Evolutionary conservation across 208 protist species (phyloP).

Genomic region (Leishmania major): DNA sequence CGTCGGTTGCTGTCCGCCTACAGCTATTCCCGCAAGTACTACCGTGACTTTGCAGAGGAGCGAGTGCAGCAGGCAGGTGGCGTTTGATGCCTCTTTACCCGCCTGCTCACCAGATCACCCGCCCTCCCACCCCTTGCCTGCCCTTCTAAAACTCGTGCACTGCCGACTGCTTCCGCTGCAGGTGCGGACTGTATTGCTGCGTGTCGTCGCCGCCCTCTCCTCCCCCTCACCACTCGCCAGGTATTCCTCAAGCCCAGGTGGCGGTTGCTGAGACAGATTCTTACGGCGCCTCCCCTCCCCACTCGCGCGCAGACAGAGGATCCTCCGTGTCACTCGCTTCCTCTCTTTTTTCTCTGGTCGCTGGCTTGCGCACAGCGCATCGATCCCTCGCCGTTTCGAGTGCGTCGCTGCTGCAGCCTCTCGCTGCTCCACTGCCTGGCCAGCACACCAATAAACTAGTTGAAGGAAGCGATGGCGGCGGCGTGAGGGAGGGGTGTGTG

Average conservation of each 20-base stretch:
- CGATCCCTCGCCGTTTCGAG: not conserved
- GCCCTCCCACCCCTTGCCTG: too few species aligned
- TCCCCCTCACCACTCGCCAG: not conserved
- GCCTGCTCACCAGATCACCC: not conserved
- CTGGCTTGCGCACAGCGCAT: not conserved
- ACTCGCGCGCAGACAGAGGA: not conserved
- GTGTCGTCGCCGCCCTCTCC: not conserved
- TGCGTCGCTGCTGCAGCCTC: not conserved
- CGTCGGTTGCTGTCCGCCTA: constrained; percentile 11
- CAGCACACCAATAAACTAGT: not conserved
- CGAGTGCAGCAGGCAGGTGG: not conserved
- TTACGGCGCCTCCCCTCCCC: not conserved
- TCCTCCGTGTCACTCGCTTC: not conserved
- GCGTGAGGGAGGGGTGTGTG: not conserved
- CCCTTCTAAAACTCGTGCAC: not conserved
- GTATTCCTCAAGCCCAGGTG: not conserved
- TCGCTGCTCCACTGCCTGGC: not conserved
- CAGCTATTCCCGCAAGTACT: constrained; percentile 26
- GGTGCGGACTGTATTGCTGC: not conserved
- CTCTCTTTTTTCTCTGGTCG: not conserved
- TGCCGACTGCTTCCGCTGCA: not conserved
- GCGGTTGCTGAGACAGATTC: not conserved
- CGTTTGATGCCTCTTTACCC: not conserved
- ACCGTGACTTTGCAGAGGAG: constrained; percentile 17
- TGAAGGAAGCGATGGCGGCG: not conserved